A percentile compares a stretch with the other conserved stretches of the same genome.
These are phyloP conservation scores for Aspergillus mulundensis DNA, from an alignment of 495 filamentous ascomycete genomes.

Conservation along the genomic window DNA sequence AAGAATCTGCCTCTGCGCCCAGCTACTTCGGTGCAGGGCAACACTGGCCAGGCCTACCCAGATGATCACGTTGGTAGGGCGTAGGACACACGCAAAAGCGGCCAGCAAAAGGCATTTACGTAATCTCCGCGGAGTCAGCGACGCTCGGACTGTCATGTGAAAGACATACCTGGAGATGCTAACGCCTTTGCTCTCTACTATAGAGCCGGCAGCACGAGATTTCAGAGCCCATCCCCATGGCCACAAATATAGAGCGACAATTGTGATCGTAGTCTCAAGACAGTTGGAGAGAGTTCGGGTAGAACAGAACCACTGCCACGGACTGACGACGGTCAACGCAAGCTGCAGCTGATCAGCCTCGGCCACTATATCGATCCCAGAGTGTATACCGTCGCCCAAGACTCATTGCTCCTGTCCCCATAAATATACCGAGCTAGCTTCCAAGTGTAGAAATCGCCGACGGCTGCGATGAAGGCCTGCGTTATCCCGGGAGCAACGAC, in stretches of 20 bases:
- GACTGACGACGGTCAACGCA: constrained; percentile 69
- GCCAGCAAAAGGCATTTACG: constrained; percentile 69
- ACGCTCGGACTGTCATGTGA: neutral
- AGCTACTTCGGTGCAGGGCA: constrained; percentile 38
- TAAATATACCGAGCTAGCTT: constrained; percentile 71
- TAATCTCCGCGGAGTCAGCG: constrained; percentile 33
- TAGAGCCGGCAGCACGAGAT: neutral
- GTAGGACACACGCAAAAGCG: constrained; percentile 77
- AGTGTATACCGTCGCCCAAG: constrained; percentile 68
- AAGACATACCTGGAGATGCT: constrained; percentile 14
- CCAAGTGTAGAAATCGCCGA: constrained; percentile 87
- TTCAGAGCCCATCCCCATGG: constrained; percentile 67
- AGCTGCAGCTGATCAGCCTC: constrained; percentile 31
- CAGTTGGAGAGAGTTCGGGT: constrained; percentile 92
- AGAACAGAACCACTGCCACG: constrained; percentile 97
- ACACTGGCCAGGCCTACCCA: constrained; percentile 62
- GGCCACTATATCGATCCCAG: neutral
- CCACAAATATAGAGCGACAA: constrained; percentile 76
- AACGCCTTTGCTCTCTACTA: constrained; percentile 2
- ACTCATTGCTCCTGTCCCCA: constrained; percentile 56
- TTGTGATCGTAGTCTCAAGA: constrained; percentile 82
- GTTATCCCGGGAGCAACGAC: constrained; percentile 66
- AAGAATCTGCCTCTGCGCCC: constrained; percentile 48
- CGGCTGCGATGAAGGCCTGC: constrained; percentile 73
- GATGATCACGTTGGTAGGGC: constrained; percentile 85